Conservation (phyloP, 73 alveolate genomes). For the Tetrahymena borealis region DNA sequence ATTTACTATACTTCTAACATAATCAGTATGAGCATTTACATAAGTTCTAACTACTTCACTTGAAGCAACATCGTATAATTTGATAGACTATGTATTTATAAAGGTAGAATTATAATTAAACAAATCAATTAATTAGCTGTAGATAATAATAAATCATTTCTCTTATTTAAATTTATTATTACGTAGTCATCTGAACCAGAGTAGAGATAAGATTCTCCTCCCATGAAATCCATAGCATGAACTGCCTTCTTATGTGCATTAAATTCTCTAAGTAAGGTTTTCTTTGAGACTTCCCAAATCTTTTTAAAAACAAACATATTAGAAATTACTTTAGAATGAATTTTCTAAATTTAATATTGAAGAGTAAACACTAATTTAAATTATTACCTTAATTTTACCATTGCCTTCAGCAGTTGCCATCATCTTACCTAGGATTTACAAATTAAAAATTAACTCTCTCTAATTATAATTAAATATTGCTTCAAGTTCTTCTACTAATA, state of each 20-base stretch:
- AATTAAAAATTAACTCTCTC: no score
- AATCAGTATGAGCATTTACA: background rate
- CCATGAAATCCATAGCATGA: background rate
- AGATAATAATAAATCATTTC: no score
- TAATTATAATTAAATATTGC: background rate
- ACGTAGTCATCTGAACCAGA: background rate
- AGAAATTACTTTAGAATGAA: background rate
- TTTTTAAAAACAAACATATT: background rate
- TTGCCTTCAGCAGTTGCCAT: background rate
- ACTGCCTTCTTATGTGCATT: background rate
- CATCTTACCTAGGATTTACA: background rate
- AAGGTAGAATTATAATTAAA: background rate
- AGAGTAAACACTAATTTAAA: no score
- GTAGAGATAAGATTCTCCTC: background rate
- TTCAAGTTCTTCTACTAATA: background rate
- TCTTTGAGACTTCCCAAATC: background rate
- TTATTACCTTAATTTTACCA: background rate
- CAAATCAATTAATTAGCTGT: no score
- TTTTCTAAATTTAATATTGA: background rate
- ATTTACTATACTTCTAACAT: background rate
- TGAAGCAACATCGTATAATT: background rate
- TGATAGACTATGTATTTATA: background rate
- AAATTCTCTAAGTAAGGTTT: background rate
- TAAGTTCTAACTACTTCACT: background rate
- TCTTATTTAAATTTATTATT: background rate